Evolutionary conservation across 345 rosid genomes (phyloP), one percentile per base, ranked within the genome.

Genomic region (Eucalyptus polyanthemos): DNA sequence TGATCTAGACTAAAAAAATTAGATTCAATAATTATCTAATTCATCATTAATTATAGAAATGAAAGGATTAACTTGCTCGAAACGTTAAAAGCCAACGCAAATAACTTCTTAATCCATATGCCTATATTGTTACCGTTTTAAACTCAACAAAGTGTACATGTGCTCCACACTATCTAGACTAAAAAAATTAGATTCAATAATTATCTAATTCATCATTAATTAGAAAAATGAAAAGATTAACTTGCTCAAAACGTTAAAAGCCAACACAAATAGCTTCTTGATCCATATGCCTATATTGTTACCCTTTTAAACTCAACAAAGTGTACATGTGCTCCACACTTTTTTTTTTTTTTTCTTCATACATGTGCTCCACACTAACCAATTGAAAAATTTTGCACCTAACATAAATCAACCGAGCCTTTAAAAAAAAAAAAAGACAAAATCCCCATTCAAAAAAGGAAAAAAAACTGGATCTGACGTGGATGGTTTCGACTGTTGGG

Each of bases 1-100:
- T 0, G 3, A n/a, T n/a, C 0, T 4, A 14, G 5, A 65, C 19
- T 15, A 3, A 29, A 44, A 29, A 15, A 65, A 2, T n/a, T n/a
- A 65, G 3, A 14, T 65, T 76, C 2, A 0, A 34, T 69, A 40
- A 37, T 10, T 19, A 0, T 37, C 2, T 22, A 37, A 72, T 72
- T 72, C 29, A 21, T 21, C 5, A 0, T 11, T 65, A 11, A 76
- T 37, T 7, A 0, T 3, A 76, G 27, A 11, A 76, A 76, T 4
- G 47, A 21, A 76, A 37, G 0, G 27, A 72, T 72, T 37, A 37
- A 72, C 27, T 37, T 21, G 25, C 45, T 72, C 3, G 3, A 72
- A 19, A 72, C 7, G 24, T 10, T 10, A 19, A 72, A 72, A 37
- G 14, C 27, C 45, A 10, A 17, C 2, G 1, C 14, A 37, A 37